Percentiles rank a stretch among this genome's conserved stretches.
Conservation (phyloP, 306 rosid genomes). For the Herpetospermum pedunculosum region DNA sequence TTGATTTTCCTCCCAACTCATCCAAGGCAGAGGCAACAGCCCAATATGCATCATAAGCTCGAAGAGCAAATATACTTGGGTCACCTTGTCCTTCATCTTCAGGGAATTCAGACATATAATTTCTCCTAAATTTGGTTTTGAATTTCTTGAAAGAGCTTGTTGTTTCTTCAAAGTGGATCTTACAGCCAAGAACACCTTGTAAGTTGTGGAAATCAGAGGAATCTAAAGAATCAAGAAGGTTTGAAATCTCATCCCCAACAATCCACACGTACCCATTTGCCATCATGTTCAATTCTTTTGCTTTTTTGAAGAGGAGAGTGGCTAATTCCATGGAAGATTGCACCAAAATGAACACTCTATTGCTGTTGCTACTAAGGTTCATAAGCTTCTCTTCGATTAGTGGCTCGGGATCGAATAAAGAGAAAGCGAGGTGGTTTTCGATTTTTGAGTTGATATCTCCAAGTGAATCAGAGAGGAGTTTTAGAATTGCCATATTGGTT, state of each 20-base stretch:
- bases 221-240: constrained; percentile 44
- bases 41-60: constrained; percentile 34
- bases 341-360: constrained; percentile 42
- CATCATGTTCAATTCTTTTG: constrained; percentile 47
- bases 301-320: constrained; percentile 25
- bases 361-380: constrained; percentile 26
- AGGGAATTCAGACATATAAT: constrained; percentile 25
- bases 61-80: constrained; percentile 48
- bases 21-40: constrained; percentile 21
- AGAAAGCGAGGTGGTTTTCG: constrained; percentile 28
- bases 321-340: constrained; percentile 39
- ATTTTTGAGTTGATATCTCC: constrained; percentile 30
- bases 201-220: constrained; percentile 23
- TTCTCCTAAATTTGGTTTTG: constrained; percentile 30
- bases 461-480: constrained; percentile 38
- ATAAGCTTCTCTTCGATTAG: constrained; percentile 25
- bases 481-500: constrained; percentile 12
- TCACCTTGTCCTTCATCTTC: constrained; percentile 39
- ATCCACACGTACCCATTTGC: constrained; percentile 48
- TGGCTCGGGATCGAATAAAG: constrained; percentile 18
- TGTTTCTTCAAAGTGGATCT: constrained; percentile 21
- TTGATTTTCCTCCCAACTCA: too few species aligned
- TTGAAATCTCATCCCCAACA: constrained; percentile 33
- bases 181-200: constrained; percentile 55
- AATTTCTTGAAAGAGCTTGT: constrained; percentile 15